A percentile compares a stretch with the other conserved stretches of the same genome.
phyloP scores from a whole-genome alignment of 2,329 filamentous ascomycete species.

The Emmonsiellopsis sp. region DNA sequence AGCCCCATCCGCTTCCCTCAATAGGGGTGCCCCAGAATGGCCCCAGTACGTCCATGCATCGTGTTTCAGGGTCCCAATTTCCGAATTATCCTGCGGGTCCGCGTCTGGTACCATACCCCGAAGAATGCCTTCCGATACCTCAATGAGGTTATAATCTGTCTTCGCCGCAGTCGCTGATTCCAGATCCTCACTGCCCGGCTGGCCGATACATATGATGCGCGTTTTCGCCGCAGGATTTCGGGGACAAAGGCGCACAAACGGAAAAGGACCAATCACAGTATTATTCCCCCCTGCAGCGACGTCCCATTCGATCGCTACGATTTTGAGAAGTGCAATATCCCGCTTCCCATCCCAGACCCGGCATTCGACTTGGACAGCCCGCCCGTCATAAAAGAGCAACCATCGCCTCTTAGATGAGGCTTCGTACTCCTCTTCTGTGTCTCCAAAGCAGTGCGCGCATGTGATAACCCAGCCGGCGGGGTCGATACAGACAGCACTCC shows the following conservation, averaged over 20 bases:
- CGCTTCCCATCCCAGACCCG: slow-evolving; percentile 34
- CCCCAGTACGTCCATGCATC: slow-evolving; percentile 52
- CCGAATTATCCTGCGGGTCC: slow-evolving; percentile 43
- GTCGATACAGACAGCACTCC: slow-evolving; percentile 44
- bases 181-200: slow-evolving; percentile 37
- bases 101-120: slow-evolving; percentile 28
- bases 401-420: slow-evolving; percentile 21
- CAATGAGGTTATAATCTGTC: slow-evolving; percentile 41
- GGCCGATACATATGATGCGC: slow-evolving; percentile 30
- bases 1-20: slow-evolving; percentile 29
- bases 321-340: slow-evolving; percentile 41
- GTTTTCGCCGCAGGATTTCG: slow-evolving; percentile 10
- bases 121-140: slow-evolving; percentile 38
- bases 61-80: slow-evolving; percentile 46
- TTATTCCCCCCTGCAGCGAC: neutral
- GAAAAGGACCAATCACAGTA: slow-evolving; percentile 8
- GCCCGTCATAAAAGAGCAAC: slow-evolving; percentile 38
- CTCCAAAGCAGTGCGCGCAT: slow-evolving; percentile 45
- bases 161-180: slow-evolving; percentile 29
- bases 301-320: slow-evolving; percentile 24
- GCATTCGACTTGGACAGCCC: slow-evolving; percentile 31
- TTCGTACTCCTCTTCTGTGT: slow-evolving; percentile 29
- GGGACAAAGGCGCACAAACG: slow-evolving; percentile 10
- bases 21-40: slow-evolving; percentile 44
- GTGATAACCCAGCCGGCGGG: slow-evolving; percentile 39